Evolutionary conservation across 2,329 filamentous ascomycete genomes (phyloP).

Genomic region (Claviceps digitariae): DNA sequence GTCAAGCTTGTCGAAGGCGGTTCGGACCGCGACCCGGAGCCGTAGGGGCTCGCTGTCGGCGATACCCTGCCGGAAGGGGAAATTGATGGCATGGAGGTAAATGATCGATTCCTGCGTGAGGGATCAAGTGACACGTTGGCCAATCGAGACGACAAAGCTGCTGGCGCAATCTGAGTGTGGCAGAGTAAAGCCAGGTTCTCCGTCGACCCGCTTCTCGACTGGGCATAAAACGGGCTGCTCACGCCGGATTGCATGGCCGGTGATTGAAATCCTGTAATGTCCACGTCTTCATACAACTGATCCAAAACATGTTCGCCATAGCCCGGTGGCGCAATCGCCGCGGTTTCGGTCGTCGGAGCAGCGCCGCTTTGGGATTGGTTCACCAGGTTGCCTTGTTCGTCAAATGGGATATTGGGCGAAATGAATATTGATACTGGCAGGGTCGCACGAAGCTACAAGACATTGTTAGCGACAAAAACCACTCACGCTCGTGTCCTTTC

Average conservation of each 20-base stretch:
- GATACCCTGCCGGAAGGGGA: conserved; percentile 30
- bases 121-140: conserved; percentile 51
- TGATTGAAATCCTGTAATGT: conserved; percentile 68
- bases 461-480: not conserved
- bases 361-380: conserved; percentile 40
- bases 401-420: conserved; percentile 80
- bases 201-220: conserved; percentile 60
- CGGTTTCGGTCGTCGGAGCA: conserved; percentile 36
- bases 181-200: conserved; percentile 57
- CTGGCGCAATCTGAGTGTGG: conserved; percentile 27
- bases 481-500: too few relatives aligned
- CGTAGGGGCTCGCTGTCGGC: conserved; percentile 25
- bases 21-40: conserved; percentile 25
- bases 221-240: conserved; percentile 64
- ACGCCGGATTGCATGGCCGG: conserved; percentile 58
- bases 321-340: conserved; percentile 69
- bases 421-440: conserved; percentile 90
- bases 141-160: conserved; percentile 48
- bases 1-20: conserved; percentile 34
- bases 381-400: conserved; percentile 72
- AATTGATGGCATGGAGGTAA: conserved; percentile 28
- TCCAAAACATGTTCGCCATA: conserved; percentile 88
- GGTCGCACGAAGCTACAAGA: conserved; percentile 60
- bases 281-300: conserved; percentile 77
- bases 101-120: conserved; percentile 31